Conservation (phyloP, 2,329 filamentous ascomycete genomes). For the Immersiporthe knoxdaviesiana region DNA sequence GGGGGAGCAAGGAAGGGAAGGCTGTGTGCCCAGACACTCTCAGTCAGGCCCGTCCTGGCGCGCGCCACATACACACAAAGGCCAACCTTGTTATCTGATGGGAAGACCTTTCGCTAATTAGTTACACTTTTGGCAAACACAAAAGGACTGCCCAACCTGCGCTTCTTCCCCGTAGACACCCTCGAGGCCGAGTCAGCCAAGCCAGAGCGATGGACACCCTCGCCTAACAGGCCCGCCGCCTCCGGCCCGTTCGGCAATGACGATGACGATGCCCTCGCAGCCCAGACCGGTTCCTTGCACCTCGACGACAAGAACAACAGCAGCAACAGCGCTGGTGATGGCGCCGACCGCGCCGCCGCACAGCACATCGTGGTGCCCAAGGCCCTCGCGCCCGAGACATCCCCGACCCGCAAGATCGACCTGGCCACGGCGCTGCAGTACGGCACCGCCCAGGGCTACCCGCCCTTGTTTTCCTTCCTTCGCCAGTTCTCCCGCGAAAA, state of each 20-base stretch:
- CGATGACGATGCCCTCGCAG: slow-evolving; percentile 40
- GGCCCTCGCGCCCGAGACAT: slow-evolving; percentile 53
- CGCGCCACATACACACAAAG: background rate
- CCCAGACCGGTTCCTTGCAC: slow-evolving; percentile 20
- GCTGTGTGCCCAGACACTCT: background rate
- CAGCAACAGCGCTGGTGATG: slow-evolving; percentile 30
- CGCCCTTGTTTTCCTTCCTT: slow-evolving; percentile 75
- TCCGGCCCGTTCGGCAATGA: slow-evolving; percentile 62
- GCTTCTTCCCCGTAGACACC: slow-evolving; percentile 88
- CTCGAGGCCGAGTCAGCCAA: slow-evolving; percentile 80
- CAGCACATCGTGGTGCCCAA: slow-evolving; percentile 74
- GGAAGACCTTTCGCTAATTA: background rate
- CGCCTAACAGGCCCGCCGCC: slow-evolving; percentile 60
- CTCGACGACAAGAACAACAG: slow-evolving; percentile 31
- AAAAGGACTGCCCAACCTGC: slow-evolving; percentile 75
- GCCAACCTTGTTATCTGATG: background rate
- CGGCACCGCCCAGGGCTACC: slow-evolving; percentile 80
- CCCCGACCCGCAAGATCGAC: slow-evolving; percentile 74
- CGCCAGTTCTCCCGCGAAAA: slow-evolving; percentile 76
- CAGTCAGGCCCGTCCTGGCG: background rate
- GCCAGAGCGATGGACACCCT: slow-evolving; percentile 74
- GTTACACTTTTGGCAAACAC: background rate
- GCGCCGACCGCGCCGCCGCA: slow-evolving; percentile 37
- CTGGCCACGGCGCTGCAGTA: slow-evolving; percentile 84
- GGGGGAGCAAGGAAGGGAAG: background rate